These are phyloP conservation scores for Suhomyces bokatorum DNA, from an alignment of 1,139 yeast genomes.

Conservation along the genomic window DNA sequence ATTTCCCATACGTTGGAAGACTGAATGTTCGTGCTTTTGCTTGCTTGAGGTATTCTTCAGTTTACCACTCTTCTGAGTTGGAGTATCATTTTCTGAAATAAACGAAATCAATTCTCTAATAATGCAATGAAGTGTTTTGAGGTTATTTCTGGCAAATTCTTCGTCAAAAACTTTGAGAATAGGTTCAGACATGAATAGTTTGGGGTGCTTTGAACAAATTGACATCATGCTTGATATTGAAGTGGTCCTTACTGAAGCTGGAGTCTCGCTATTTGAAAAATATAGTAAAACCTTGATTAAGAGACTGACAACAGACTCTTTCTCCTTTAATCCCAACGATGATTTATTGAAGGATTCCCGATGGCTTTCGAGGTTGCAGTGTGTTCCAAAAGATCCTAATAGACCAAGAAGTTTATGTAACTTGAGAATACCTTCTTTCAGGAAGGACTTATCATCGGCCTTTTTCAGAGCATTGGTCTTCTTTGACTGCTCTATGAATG, in stretches of 20 bases:
- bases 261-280: constrained; percentile 40
- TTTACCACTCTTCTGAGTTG: too few species aligned
- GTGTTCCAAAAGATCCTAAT: constrained; percentile 69
- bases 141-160: constrained; percentile 38
- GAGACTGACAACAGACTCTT: constrained; percentile 56
- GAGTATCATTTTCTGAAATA: constrained; percentile 51
- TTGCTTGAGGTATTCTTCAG: not conserved
- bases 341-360: constrained; percentile 42
- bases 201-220: constrained; percentile 62
- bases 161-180: constrained; percentile 55
- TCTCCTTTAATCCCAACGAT: constrained; percentile 43
- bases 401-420: constrained; percentile 59
- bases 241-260: constrained; percentile 39
- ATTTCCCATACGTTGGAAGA: constrained; percentile 52
- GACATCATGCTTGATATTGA: constrained; percentile 58
- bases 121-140: constrained; percentile 46
- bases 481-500: constrained; percentile 33
- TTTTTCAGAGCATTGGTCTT: constrained; percentile 2
- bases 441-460: too few species aligned
- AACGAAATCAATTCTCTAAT: constrained; percentile 58
- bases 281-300: constrained; percentile 56
- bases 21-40: constrained; percentile 27
- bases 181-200: constrained; percentile 56
- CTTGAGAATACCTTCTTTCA: constrained; percentile 37
- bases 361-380: constrained; percentile 56